Evolutionary conservation across 495 filamentous ascomycete genomes (phyloP).

Genomic region (Aspergillus haitiensis): DNA sequence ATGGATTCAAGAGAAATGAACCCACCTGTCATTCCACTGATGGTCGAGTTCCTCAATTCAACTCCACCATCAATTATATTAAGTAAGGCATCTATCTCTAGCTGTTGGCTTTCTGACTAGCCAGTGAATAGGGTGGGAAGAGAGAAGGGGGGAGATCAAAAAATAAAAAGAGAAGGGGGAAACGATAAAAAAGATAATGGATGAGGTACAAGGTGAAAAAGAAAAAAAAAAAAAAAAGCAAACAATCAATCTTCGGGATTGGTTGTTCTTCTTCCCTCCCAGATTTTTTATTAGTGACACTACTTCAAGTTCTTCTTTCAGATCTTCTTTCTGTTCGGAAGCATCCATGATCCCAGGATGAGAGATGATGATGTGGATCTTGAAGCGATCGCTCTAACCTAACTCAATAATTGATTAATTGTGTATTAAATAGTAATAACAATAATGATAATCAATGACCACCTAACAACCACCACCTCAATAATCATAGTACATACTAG

Average conservation of each 20-base stretch:
- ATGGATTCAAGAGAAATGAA: slow-evolving; percentile 9
- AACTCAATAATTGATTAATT: slow-evolving; percentile 4
- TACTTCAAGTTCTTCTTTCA: neutral
- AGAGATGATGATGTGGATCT: slow-evolving; percentile 17
- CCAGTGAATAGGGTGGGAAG: too few relatives aligned
- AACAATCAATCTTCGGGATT: neutral
- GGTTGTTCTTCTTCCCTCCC: neutral
- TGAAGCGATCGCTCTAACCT: slow-evolving; percentile 20
- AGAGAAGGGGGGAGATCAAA: too few relatives aligned
- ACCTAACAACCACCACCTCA: too few relatives aligned
- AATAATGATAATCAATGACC: too few relatives aligned
- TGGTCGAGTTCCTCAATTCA: too few relatives aligned
- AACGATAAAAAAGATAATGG: neutral
- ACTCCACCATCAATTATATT: too few relatives aligned
- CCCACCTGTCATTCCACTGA: slow-evolving; percentile 15
- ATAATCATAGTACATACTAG: too few relatives aligned
- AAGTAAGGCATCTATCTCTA: too few relatives aligned
- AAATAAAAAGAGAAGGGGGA: neutral
- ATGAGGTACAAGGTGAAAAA: neutral
- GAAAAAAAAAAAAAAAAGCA: neutral
- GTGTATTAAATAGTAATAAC: too few relatives aligned
- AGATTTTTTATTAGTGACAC: neutral
- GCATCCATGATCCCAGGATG: slow-evolving; percentile 1
- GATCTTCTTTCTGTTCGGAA: slow-evolving; percentile 12
- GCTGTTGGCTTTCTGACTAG: too few relatives aligned